Evolutionary conservation across 345 rosid species (phyloP).

Genomic region (Cardiospermum halicacabum): DNA sequence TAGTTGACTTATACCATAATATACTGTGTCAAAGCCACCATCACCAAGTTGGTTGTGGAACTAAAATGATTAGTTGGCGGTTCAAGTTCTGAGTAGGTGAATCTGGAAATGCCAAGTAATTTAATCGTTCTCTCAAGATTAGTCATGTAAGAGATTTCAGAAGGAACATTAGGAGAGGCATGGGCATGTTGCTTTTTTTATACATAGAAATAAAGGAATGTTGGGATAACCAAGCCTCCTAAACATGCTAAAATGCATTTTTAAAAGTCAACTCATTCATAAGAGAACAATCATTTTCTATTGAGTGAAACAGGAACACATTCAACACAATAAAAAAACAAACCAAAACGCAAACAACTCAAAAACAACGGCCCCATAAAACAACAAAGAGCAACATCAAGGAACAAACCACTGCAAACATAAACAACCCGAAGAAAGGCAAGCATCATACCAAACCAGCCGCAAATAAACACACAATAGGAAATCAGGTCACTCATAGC

Average conservation of each 20-base stretch:
- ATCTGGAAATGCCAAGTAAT: slow-evolving; percentile 41
- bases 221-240: slow-evolving; percentile 17
- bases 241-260: slow-evolving; percentile 25
- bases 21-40: slow-evolving; percentile 93
- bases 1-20: slow-evolving; percentile 43
- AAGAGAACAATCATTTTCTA: no score
- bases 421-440: no score
- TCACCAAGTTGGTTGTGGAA: slow-evolving; percentile 70
- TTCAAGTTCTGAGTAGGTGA: slow-evolving; percentile 61
- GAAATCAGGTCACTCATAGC: no score
- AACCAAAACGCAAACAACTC: no score
- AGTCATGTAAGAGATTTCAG: slow-evolving; percentile 31
- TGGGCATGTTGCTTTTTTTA: slow-evolving; percentile 26
- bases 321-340: no score
- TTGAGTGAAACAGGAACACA: no score
- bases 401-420: no score
- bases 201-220: slow-evolving; percentile 2
- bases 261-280: not conserved
- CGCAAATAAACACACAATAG: no score
- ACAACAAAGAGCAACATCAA: no score
- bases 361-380: no score
- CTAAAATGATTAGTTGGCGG: slow-evolving; percentile 70
- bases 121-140: slow-evolving; percentile 43
- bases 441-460: no score
- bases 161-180: slow-evolving; percentile 39